These are phyloP conservation scores for Isatis lusitanica DNA, from an alignment of 441 rosid genomes.

Conservation along the genomic window DNA sequence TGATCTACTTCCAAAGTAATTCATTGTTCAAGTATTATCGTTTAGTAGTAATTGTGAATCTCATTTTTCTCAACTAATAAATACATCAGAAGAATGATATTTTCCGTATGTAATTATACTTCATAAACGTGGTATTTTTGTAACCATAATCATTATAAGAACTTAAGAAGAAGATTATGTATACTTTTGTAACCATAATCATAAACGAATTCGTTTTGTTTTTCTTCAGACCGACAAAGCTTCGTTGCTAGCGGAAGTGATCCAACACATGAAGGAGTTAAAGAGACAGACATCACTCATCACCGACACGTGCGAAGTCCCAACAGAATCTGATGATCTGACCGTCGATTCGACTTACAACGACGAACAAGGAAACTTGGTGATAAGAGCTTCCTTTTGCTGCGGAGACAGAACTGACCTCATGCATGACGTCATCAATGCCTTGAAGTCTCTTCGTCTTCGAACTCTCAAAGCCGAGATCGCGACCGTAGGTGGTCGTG, in stretches of 20 bases:
- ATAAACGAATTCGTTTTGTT: background rate
- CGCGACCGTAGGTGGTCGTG: slow-evolving; percentile 87
- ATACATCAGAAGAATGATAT: background rate
- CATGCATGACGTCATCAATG: slow-evolving; percentile 79
- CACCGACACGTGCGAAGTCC: slow-evolving; percentile 79
- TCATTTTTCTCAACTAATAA: background rate
- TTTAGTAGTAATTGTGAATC: background rate
- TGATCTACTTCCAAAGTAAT: background rate
- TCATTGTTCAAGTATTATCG: background rate
- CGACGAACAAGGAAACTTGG: slow-evolving; percentile 82
- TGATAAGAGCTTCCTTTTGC: slow-evolving; percentile 85
- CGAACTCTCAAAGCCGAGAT: slow-evolving; percentile 91
- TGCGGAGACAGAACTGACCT: slow-evolving; percentile 91
- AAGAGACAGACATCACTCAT: slow-evolving; percentile 53
- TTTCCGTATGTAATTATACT: background rate
- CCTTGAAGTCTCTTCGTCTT: slow-evolving; percentile 71
- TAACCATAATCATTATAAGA: background rate
- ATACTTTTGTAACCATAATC: too few relatives aligned
- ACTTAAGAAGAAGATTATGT: background rate
- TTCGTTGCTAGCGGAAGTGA: slow-evolving; percentile 83
- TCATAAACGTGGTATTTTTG: background rate
- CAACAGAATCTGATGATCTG: slow-evolving; percentile 83
- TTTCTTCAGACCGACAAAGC: slow-evolving; percentile 76
- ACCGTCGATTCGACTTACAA: slow-evolving; percentile 72
- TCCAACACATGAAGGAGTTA: slow-evolving; percentile 66